Conservation (phyloP, 768 basidiomycete species). For the Lentinula sp. region DNA sequence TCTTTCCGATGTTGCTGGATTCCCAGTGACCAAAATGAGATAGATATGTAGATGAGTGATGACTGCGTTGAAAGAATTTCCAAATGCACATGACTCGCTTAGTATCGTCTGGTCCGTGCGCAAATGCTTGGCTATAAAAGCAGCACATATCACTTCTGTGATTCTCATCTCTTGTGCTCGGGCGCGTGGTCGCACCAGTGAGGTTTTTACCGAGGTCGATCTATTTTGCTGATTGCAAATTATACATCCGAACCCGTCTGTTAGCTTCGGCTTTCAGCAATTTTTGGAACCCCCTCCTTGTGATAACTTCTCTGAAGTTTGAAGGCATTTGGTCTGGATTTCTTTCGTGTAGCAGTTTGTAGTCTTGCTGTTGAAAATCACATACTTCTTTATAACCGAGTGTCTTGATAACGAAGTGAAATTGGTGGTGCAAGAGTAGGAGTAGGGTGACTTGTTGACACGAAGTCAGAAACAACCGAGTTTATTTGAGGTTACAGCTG, state of each 20-base stretch:
- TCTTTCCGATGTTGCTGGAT: neutral
- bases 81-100: neutral
- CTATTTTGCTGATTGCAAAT: conserved; percentile 96
- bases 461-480: neutral
- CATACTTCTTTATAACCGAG: neutral
- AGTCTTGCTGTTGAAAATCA: neutral
- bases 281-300: conserved; percentile 63
- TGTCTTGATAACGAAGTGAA: too few relatives aligned
- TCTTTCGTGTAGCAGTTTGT: neutral
- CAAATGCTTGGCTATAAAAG: neutral
- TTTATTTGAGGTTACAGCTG: neutral
- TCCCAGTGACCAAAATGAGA: too few relatives aligned
- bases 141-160: neutral
- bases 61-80: too few relatives aligned
- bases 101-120: neutral
- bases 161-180: conserved; percentile 63
- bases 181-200: conserved; percentile 89
- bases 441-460: too few relatives aligned
- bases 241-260: conserved; percentile 94
- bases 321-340: neutral
- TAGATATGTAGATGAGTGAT: too few relatives aligned
- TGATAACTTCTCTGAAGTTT: conserved; percentile 22
- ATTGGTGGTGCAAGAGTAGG: too few relatives aligned
- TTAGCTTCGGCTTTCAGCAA: conserved; percentile 84
- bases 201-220: conserved; percentile 94